A percentile compares a stretch with the other conserved stretches of the same genome.
These are phyloP conservation scores for Tritrichomonas foetus DNA, from an alignment of 208 protist species.

Conservation along the genomic window DNA sequence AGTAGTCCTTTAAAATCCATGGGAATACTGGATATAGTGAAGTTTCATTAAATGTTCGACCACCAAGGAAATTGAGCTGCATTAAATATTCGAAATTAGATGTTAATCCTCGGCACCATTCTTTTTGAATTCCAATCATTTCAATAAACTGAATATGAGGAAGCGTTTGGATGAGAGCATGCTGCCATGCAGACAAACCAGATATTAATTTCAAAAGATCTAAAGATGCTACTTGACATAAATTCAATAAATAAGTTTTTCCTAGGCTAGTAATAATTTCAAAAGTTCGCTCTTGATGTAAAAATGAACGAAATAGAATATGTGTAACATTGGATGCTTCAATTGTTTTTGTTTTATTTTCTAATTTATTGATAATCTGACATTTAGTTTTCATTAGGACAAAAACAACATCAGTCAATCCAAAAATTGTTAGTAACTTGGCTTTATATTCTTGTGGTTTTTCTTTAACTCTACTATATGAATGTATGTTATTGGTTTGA, in stretches of 20 bases:
- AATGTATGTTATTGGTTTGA: background rate
- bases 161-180: background rate
- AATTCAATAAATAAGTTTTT: background rate
- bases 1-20: conserved; percentile 38
- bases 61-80: background rate
- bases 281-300: background rate
- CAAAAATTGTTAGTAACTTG: background rate
- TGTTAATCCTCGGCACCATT: background rate
- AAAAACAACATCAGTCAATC: background rate
- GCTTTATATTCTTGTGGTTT: no score
- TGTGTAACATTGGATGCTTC: background rate
- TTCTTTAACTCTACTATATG: background rate
- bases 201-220: background rate
- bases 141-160: no score
- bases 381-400: background rate
- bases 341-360: background rate
- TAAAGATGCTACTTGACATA: background rate
- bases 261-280: background rate
- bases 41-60: background rate
- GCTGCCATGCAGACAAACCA: background rate
- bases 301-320: background rate
- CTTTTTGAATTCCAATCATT: background rate
- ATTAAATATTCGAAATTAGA: conserved; percentile 41
- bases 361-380: background rate
- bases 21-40: conserved; percentile 38